Evolutionary conservation across 352 stramenopile genomes (phyloP).

Genomic region (Phytophthora colocasiae): DNA sequence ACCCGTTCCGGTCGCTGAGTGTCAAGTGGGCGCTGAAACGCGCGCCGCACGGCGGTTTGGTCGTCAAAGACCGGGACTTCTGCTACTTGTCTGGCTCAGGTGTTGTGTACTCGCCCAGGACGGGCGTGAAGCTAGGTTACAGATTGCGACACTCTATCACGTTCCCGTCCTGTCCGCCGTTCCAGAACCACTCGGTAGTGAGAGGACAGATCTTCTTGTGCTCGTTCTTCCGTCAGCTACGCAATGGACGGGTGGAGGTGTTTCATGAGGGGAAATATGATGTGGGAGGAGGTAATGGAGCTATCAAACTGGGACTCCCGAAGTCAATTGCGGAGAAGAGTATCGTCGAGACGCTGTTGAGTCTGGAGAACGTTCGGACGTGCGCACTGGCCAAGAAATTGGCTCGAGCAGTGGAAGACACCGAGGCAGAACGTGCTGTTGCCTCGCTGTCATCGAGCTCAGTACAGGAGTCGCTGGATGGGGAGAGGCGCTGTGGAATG

Average conservation of each 20-base stretch:
- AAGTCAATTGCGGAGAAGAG: constrained; percentile 54
- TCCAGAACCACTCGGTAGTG: constrained; percentile 62
- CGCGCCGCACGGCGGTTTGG: constrained; percentile 38
- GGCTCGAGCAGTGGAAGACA: constrained; percentile 44
- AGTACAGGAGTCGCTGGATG: constrained; percentile 40
- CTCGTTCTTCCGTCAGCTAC: constrained; percentile 72
- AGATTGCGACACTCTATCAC: constrained; percentile 67
- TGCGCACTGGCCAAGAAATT: constrained; percentile 73
- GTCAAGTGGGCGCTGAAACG: constrained; percentile 59
- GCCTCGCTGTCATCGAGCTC: constrained; percentile 42
- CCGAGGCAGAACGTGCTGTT: constrained; percentile 33
- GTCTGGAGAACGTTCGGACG: constrained; percentile 48
- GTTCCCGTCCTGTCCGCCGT: constrained; percentile 56
- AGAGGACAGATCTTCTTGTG: constrained; percentile 71
- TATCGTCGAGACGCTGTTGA: constrained; percentile 49
- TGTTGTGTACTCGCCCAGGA: constrained; percentile 36
- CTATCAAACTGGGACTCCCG: constrained; percentile 45
- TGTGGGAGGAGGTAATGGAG: constrained; percentile 39
- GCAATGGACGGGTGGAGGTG: constrained; percentile 59
- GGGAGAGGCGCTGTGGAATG: constrained; percentile 57
- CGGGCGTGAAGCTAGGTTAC: constrained; percentile 50
- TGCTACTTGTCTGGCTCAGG: constrained; percentile 54
- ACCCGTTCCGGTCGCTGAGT: constrained; percentile 53
- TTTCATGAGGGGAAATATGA: constrained; percentile 73
- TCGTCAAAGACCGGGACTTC: constrained; percentile 60